phyloP scores from a whole-genome alignment of 1,139 yeast genomes.

The Zhuliangozyma parablackwelliae region DNA sequence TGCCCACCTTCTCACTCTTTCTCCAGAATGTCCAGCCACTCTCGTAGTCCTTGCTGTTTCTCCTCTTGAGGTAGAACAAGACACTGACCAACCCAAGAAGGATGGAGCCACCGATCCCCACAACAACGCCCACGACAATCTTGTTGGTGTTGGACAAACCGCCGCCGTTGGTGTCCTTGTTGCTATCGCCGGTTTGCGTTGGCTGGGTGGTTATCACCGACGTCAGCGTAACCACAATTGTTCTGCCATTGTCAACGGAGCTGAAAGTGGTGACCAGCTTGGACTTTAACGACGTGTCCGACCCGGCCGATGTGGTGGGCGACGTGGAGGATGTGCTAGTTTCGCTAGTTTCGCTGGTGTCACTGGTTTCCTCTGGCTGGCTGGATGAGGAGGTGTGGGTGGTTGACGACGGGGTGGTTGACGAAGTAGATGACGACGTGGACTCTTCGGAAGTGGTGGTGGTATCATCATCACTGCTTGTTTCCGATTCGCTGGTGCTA shows the following conservation, averaged over 20 bases:
- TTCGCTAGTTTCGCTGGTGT: neutral
- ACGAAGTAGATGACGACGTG: too few species aligned
- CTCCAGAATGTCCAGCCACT: conserved; percentile 51
- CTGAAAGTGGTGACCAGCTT: conserved; percentile 23
- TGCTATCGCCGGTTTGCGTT: conserved; percentile 19
- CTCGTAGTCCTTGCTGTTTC: conserved; percentile 24
- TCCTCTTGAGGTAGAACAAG: conserved; percentile 34
- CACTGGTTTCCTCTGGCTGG: too few species aligned
- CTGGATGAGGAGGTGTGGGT: too few species aligned
- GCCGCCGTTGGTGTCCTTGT: conserved; percentile 13
- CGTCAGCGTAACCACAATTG: conserved; percentile 38
- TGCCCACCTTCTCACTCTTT: conserved; percentile 41
- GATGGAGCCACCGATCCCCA: conserved; percentile 47
- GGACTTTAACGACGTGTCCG: conserved; percentile 7
- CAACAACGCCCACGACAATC: conserved; percentile 49
- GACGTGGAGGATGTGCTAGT: conserved; percentile 2
- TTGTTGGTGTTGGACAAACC: conserved; percentile 43
- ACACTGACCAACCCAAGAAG: conserved; percentile 33
- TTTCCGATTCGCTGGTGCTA: too few species aligned
- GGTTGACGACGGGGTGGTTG: too few species aligned
- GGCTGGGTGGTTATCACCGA: conserved; percentile 27
- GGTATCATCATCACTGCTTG: too few species aligned
- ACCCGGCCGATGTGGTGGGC: conserved; percentile 3
- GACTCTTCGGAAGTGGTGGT: too few species aligned
- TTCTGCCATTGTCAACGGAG: conserved; percentile 33